A percentile compares a stretch with the other conserved stretches of the same genome.
phyloP scores from a whole-genome alignment of 768 basidiomycete genomes.

The Paxillus rubicundulus region DNA sequence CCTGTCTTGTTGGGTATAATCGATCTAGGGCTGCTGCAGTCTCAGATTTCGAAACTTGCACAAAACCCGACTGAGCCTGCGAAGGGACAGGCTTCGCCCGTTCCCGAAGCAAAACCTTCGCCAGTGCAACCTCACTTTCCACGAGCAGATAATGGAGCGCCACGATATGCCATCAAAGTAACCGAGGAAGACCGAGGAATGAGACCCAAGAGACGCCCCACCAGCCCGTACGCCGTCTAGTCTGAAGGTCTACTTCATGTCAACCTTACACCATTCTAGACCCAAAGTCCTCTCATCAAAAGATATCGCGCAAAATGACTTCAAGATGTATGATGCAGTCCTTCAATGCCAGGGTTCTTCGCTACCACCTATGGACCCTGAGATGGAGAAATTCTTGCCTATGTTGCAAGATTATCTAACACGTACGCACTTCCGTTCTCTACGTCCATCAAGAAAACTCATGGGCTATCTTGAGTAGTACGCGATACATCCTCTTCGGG shows the following conservation, averaged over 20 bases:
- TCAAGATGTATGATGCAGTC: slow-evolving; percentile 75
- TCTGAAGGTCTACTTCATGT: not conserved
- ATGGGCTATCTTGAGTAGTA: slow-evolving; percentile 16
- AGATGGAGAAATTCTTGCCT: slow-evolving; percentile 76
- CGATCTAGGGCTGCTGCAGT: slow-evolving; percentile 33
- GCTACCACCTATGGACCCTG: slow-evolving; percentile 43
- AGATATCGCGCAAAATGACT: slow-evolving; percentile 44
- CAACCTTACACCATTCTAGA: slow-evolving; percentile 31
- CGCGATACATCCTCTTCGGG: slow-evolving; percentile 20
- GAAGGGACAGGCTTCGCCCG: slow-evolving; percentile 14
- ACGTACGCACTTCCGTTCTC: slow-evolving; percentile 38
- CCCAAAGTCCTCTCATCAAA: slow-evolving; percentile 56
- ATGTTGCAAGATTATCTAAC: slow-evolving; percentile 73
- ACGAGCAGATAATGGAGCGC: slow-evolving; percentile 37
- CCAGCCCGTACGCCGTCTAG: slow-evolving; percentile 40
- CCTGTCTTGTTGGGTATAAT: not conserved
- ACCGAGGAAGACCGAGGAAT: slow-evolving; percentile 11
- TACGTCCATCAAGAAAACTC: not conserved
- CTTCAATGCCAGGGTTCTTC: slow-evolving; percentile 36
- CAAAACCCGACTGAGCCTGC: slow-evolving; percentile 33
- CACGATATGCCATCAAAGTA: slow-evolving; percentile 50
- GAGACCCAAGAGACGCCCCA: slow-evolving; percentile 28
- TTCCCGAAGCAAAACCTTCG: slow-evolving; percentile 10
- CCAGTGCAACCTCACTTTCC: slow-evolving; percentile 18
- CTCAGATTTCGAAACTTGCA: slow-evolving; percentile 54